Evolutionary conservation across 2,329 filamentous ascomycete genomes (phyloP).

Genomic region (Cadophora luteo-olivacea): DNA sequence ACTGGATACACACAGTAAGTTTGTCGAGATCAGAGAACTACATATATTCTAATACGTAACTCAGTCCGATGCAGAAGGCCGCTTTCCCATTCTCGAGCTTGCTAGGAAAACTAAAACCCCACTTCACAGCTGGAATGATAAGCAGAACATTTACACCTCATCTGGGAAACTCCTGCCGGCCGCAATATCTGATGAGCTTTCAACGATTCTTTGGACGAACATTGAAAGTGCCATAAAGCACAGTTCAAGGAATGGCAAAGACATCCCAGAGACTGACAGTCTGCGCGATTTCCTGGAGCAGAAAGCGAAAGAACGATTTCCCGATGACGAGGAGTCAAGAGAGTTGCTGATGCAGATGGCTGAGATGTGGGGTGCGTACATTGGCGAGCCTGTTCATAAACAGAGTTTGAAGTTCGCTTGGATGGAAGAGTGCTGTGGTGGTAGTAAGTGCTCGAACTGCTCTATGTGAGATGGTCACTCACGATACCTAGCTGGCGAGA

Average conservation of each 20-base stretch:
- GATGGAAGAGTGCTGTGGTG: conserved; percentile 63
- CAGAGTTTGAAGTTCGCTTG: conserved; percentile 64
- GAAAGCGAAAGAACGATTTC: conserved; percentile 52
- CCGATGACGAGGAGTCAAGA: conserved; percentile 46
- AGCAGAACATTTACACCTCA: conserved; percentile 52
- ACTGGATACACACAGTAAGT: conserved; percentile 43
- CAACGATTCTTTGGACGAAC: conserved; percentile 56
- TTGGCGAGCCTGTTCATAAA: conserved; percentile 54
- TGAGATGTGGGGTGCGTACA: conserved; percentile 57
- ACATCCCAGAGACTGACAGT: conserved; percentile 55
- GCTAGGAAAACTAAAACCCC: conserved; percentile 55
- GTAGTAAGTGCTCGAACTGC: conserved; percentile 46
- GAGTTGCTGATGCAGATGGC: conserved; percentile 49
- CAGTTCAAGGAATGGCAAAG: conserved; percentile 55
- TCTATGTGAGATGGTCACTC: neutral
- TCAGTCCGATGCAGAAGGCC: conserved; percentile 45
- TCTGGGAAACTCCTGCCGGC: conserved; percentile 48
- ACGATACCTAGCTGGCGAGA: conserved; percentile 26
- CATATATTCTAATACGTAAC: neutral
- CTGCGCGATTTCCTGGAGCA: conserved; percentile 60
- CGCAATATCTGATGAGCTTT: conserved; percentile 39
- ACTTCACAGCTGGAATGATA: conserved; percentile 55
- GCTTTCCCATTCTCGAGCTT: conserved; percentile 58
- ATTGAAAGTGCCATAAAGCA: conserved; percentile 59
- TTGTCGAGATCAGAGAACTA: neutral